Base-by-base conservation (phyloP, 2,329 filamentous ascomycete species). In the Karstenula rhodostoma region DNA sequence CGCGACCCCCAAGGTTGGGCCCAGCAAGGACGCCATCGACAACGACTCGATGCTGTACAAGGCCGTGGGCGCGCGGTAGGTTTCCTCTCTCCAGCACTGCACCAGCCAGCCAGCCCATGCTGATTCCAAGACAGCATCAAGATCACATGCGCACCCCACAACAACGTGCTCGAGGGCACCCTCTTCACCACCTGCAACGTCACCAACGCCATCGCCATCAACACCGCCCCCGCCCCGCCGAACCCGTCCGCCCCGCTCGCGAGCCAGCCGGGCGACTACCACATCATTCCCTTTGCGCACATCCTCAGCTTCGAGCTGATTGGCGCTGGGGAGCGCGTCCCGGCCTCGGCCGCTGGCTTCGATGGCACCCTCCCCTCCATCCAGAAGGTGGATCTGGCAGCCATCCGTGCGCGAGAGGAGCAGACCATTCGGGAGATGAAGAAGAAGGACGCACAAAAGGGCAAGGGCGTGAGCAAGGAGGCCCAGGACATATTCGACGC, bases 401-500 rank as follows among this genome's bases (percentile, higher is more conserved):
- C 84, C 27, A 73, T 88, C 61, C 82, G 82, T 67, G 77, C 80
- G 49, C 82, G 87, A 19, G 86, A 88, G 72, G 82, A 84, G 29
- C 81, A 80, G 59, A 85, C 85, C 10, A 79, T 90, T 32, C 77
- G 81, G 12, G 82, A 86, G 65, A 77, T 86, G 66, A 85, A 87
- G 70, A 84, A 87, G 62, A 75, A 81, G 62, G 86, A 88, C 65
- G 80, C 82, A n/a, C 82, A 83, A 57, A 81, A 83, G 60, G 87
- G 86, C 57, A 87, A 86, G 74, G 86, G 86, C 10, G 87, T 89
- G 8, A 85, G 81, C 40, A 82, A 79, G 40, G 86, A 88, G 64
- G 87, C 84, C 27, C 87, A 90, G 75, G 86, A 87, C 56, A 78
- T 90, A 17, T 90, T 87, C 67, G 86, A 89, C 77, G 82, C 84